Percentiles rank a stretch among this genome's conserved stretches.
phyloP scores from a whole-genome alignment of 2,329 filamentous ascomycete species.

The Cladosporium halotolerans region DNA sequence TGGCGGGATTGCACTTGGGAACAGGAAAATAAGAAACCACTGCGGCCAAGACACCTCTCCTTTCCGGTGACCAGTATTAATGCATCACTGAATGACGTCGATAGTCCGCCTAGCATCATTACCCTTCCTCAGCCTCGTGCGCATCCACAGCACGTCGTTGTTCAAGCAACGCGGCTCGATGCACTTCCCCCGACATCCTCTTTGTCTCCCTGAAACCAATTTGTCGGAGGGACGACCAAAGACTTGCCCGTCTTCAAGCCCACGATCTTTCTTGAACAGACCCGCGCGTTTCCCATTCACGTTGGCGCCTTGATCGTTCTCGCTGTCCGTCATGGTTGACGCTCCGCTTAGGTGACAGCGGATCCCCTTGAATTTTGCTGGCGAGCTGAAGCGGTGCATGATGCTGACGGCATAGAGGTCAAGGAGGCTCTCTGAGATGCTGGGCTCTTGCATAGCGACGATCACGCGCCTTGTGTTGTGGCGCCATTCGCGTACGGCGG shows the following conservation, averaged over 20 bases:
- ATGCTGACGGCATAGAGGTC: slow-evolving; percentile 67
- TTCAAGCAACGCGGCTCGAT: slow-evolving; percentile 19
- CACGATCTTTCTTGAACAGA: slow-evolving; percentile 27
- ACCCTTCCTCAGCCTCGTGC: slow-evolving; percentile 24
- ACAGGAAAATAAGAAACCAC: too few species aligned
- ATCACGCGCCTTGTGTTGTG: slow-evolving; percentile 61
- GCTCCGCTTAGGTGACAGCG: slow-evolving; percentile 43
- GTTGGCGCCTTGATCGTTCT: slow-evolving; percentile 13
- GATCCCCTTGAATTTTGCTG: slow-evolving; percentile 53
- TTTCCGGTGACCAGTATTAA: too few species aligned
- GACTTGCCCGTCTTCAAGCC: slow-evolving; percentile 27
- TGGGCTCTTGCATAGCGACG: slow-evolving; percentile 73
- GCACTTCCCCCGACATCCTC: not conserved
- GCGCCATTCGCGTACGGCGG: slow-evolving; percentile 63
- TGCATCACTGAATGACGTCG: not conserved
- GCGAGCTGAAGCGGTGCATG: slow-evolving; percentile 66
- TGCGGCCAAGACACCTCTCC: too few species aligned
- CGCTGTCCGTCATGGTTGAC: slow-evolving; percentile 6
- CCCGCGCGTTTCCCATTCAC: slow-evolving; percentile 9
- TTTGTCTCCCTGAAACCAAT: slow-evolving; percentile 20
- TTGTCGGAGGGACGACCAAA: slow-evolving; percentile 28
- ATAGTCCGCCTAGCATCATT: slow-evolving; percentile 25
- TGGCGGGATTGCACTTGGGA: too few species aligned
- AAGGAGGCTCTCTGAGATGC: slow-evolving; percentile 60
- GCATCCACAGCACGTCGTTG: slow-evolving; percentile 19